Evolutionary conservation across 1,139 yeast genomes (phyloP), one percentile per base, ranked within the genome.

Genomic region (Protomyces pachydermus): DNA sequence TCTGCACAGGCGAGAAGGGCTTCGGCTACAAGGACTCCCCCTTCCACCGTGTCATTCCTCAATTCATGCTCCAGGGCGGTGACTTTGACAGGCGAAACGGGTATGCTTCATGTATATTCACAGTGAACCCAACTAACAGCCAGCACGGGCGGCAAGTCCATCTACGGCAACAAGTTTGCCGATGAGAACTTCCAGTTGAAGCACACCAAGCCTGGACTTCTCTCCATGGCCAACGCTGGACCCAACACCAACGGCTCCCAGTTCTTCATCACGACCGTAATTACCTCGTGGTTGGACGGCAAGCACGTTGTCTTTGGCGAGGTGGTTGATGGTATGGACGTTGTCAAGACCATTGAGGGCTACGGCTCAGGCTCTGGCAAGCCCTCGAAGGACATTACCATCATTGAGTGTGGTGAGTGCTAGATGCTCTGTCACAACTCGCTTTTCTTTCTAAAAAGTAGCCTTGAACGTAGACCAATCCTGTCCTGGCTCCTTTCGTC

Each of bases 211-310:
- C 97, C 97, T 74, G 97, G 97, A 81, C 84, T 91, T 74, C 84
- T 93, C 77, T 89, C 97, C 73, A 93, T 93, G 98, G 98, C 98
- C 79, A 93, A 93, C 76, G 97, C 98, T 73, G 98, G 98, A 77
- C 97, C 97, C 80, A 90, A 91, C 91, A 91, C 98, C 85, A 93
- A 93, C 83, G 98, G 98, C 71, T 91, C 98, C 67, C 98, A 93
- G 82, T 93, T 93, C 83, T 93, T 93, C 85, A 85, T 93, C 80
- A 93, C 98, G 83, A 91, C 98, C 69, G 97, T 91, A 67, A 84
- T 91, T 74, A 82, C 88, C 78, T 88, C 97, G 72, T 91, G 98
- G 97, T 86, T 93, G 80, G 98, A 93, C 77, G 98, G 98, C 78
- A 88, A 87, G 82, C 98, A 93, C 87, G 97, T 91, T 79, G 98